These are phyloP conservation scores for Coccomyxa sp. DNA, from an alignment of 139 green algal genomes.

Conservation along the genomic window DNA sequence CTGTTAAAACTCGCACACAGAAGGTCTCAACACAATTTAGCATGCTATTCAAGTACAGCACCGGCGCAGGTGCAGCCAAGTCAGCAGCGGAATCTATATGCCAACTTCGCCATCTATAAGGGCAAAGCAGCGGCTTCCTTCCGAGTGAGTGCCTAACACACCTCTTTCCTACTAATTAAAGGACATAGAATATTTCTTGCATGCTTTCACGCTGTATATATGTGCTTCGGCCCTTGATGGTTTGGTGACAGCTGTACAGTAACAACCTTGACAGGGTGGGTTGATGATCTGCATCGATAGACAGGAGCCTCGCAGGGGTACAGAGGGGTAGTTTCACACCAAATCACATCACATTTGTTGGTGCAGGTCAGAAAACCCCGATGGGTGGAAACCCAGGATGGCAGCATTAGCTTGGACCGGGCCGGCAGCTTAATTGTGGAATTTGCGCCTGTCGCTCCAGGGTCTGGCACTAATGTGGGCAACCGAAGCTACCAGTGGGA, in stretches of 20 bases:
- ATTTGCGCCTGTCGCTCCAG: background rate
- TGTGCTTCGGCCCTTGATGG: too few relatives aligned
- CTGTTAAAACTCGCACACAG: too few relatives aligned
- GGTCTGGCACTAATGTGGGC: background rate
- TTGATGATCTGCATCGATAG: too few relatives aligned
- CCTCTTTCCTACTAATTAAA: background rate
- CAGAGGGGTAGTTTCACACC: background rate
- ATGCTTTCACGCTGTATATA: too few relatives aligned
- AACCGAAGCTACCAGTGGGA: background rate
- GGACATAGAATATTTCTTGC: too few relatives aligned
- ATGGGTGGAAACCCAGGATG: background rate
- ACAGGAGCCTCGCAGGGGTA: background rate
- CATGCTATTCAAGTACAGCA: too few relatives aligned
- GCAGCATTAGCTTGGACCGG: background rate
- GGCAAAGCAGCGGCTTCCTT: background rate
- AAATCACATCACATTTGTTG: background rate
- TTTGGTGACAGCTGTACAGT: too few relatives aligned
- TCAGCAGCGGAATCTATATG: background rate
- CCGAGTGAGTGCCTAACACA: background rate
- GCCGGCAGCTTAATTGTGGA: slow-evolving; percentile 1
- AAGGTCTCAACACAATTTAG: too few relatives aligned
- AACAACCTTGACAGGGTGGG: too few relatives aligned
- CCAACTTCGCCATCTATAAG: slow-evolving; percentile 1
- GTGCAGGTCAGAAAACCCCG: background rate
- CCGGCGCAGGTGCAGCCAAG: too few relatives aligned